Evolutionary conservation across 2,329 filamentous ascomycete genomes (phyloP), one percentile per base, ranked within the genome.

Genomic region (Salinomyces thailandicus): DNA sequence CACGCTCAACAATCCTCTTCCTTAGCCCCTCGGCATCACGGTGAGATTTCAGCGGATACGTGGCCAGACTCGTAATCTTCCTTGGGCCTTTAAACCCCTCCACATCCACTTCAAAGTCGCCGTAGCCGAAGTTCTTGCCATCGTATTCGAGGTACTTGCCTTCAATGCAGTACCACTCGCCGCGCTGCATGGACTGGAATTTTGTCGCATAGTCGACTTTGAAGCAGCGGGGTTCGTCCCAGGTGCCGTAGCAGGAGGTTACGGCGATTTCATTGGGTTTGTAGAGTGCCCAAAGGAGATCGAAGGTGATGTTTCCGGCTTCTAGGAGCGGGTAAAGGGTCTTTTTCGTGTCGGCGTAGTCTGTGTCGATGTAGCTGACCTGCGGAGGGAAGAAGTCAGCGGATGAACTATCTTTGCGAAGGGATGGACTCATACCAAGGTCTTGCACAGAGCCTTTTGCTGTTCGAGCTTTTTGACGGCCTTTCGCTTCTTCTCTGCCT

Each of bases 261-360:
- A 81, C 89, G 1, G 77, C 80, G 14, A 93, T 73, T 0, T 83
- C 85, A 50, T 85, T 83, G 0, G 86, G 86, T 53, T 91, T 93
- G 72, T 82, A 93, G 3, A 94, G 63, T 0, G 85, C 85, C 86
- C 86, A 93, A 1, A 93, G 66, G 2, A 93, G 70, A 39, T 94
- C 85, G 49, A 87, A 94, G 0, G 85, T 93, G 55, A 93, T 93
- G 30, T 85, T 77, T 6, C 85, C 84, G 19, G 79, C 81, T 45
- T 85, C 74, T 2, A 93, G 67, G 62, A 94, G 75, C 0, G 85
- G 82, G 47, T 86, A 80, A 0, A 94, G 69, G 2, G 79, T 82
- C 58, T 85, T 84, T 55, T 89, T 87, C 20, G 72, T 77, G 13
- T 82, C 71, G 1, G 77, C 74, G 51, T 85, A 94, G 58, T 94